These are phyloP conservation scores for Phytomonas serpens DNA, from an alignment of 208 protist genomes.

Conservation along the genomic window DNA sequence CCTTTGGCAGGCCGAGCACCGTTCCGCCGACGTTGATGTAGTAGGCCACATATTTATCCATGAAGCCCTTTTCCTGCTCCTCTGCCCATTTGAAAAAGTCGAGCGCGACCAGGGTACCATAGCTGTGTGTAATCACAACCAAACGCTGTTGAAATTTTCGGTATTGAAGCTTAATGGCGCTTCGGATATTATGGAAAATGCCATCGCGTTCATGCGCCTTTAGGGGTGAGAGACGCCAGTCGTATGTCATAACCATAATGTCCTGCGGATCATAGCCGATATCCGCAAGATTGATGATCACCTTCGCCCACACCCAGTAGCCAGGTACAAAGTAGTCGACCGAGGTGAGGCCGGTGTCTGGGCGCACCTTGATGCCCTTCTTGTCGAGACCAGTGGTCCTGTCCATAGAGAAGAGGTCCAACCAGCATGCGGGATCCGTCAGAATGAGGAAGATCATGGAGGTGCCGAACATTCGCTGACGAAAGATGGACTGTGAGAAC, in stretches of 20 bases:
- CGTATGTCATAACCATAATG: conserved; percentile 84
- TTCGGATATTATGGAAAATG: conserved; percentile 71
- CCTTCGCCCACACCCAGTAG: conserved; percentile 90
- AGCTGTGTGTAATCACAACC: conserved; percentile 87
- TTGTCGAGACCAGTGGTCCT: conserved; percentile 63
- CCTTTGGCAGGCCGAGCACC: conserved; percentile 73
- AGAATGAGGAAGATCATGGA: conserved; percentile 71
- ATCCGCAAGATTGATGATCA: conserved; percentile 88
- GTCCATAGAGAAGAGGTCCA: conserved; percentile 67
- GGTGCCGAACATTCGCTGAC: conserved; percentile 77
- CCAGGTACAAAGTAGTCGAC: conserved; percentile 88
- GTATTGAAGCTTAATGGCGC: conserved; percentile 55
- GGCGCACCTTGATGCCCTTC: conserved; percentile 69
- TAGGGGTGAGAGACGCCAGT: conserved; percentile 83
- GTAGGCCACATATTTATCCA: conserved; percentile 77
- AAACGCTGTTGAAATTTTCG: conserved; percentile 60
- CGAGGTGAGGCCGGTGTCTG: conserved; percentile 69
- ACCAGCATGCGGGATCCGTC: conserved; percentile 64
- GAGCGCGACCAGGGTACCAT: conserved; percentile 68
- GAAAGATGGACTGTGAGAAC: conserved; percentile 36
- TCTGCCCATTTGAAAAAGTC: conserved; percentile 88
- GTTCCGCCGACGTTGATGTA: conserved; percentile 83
- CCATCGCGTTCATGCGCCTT: conserved; percentile 73
- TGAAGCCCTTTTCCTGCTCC: conserved; percentile 55
- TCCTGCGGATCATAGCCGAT: conserved; percentile 91